phyloP scores from a whole-genome alignment of 1,284 basidiomycete species.

The Trametes hirsuta region DNA sequence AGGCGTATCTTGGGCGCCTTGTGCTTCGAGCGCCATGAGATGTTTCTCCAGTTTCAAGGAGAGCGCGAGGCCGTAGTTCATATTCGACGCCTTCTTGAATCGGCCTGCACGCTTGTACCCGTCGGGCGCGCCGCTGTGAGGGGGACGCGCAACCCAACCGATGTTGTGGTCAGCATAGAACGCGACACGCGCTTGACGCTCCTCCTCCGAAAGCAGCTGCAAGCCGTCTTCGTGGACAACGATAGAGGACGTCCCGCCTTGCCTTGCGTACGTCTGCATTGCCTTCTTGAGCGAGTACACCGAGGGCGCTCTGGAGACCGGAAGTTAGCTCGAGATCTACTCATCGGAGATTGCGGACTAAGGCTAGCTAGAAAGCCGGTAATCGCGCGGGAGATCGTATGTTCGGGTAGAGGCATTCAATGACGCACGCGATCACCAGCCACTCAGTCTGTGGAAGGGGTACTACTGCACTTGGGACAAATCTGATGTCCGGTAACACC shows the following conservation, averaged over 20 bases:
- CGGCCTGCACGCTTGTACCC: constrained; percentile 58
- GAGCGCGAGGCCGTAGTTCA: constrained; percentile 57
- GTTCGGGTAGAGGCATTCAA: background rate
- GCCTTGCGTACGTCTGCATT: constrained; percentile 84
- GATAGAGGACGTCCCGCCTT: constrained; percentile 78
- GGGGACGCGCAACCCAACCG: constrained; percentile 58
- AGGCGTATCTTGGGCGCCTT: constrained; percentile 32
- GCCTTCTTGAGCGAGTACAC: constrained; percentile 83
- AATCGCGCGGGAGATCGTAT: background rate
- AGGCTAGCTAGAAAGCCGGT: background rate
- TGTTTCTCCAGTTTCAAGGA: constrained; percentile 56
- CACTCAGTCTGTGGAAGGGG: background rate
- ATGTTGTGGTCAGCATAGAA: constrained; percentile 60
- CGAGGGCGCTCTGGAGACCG: constrained; percentile 59
- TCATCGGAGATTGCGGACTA: constrained; percentile 2
- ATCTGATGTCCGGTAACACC: background rate
- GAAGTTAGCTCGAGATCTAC: background rate
- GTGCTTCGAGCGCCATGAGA: constrained; percentile 48
- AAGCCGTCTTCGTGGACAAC: constrained; percentile 79
- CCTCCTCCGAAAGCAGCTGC: constrained; percentile 41
- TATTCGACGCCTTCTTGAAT: constrained; percentile 66
- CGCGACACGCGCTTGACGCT: constrained; percentile 40
- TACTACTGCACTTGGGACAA: background rate
- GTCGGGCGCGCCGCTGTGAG: constrained; percentile 44
- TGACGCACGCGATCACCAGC: background rate